These are phyloP conservation scores for Breviolum minutum DNA, from an alignment of 73 alveolate genomes.

Conservation along the genomic window DNA sequence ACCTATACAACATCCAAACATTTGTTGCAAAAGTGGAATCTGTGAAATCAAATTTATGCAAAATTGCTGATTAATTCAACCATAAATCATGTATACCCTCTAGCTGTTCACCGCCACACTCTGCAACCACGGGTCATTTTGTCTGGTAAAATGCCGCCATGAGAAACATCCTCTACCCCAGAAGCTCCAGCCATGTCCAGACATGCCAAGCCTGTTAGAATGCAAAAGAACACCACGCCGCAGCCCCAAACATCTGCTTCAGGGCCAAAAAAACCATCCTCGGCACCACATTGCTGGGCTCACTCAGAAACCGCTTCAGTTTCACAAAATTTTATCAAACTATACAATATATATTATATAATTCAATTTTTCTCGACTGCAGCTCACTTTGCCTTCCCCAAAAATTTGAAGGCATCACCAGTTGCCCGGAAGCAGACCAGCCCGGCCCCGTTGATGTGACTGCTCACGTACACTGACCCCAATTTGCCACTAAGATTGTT, in stretches of 20 bases:
- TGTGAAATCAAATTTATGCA: neutral
- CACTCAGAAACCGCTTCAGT: neutral
- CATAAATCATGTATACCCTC: too few species aligned
- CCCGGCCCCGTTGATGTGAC: too few species aligned
- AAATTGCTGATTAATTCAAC: neutral
- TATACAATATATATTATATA: neutral
- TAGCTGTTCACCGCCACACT: too few species aligned
- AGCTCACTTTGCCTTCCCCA: neutral
- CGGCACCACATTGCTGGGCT: neutral
- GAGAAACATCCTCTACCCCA: neutral
- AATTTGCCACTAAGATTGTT: too few species aligned
- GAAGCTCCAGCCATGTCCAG: neutral
- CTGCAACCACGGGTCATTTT: too few species aligned
- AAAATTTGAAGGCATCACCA: too few species aligned
- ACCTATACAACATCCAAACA: neutral
- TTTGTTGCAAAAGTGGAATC: neutral
- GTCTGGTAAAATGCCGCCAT: neutral
- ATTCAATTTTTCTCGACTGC: neutral
- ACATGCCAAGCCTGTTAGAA: conserved; percentile 48
- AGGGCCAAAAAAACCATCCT: conserved; percentile 81
- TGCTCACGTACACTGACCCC: too few species aligned
- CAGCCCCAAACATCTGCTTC: conserved; percentile 87
- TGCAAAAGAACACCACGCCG: conserved; percentile 58
- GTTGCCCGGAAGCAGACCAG: too few species aligned
- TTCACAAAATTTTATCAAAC: too few species aligned